Percentiles rank a stretch among this genome's conserved stretches.
phyloP scores from a whole-genome alignment of 2,329 filamentous ascomycete species.

The Tolypocladium pustulatum region DNA sequence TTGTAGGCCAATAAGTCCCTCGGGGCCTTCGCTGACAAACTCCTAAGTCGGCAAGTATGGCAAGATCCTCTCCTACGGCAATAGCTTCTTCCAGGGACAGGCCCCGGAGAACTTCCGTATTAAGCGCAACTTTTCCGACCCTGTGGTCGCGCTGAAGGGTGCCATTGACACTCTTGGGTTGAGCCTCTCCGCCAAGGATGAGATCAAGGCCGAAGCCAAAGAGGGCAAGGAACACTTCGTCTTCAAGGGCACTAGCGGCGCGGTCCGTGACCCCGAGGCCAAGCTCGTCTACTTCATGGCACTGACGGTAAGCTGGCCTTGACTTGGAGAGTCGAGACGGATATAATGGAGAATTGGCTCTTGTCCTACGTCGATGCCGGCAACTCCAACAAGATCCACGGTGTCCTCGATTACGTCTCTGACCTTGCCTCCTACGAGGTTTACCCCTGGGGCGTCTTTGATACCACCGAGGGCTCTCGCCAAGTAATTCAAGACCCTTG shows the following conservation, averaged over 20 bases:
- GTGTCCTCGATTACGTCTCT: slow-evolving; percentile 46
- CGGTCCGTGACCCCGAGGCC: slow-evolving; percentile 40
- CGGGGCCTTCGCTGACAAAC: neutral
- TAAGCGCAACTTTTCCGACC: slow-evolving; percentile 30
- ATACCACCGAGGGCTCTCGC: slow-evolving; percentile 37
- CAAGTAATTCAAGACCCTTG: slow-evolving; percentile 36
- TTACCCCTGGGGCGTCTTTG: slow-evolving; percentile 44
- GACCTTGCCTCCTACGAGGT: slow-evolving; percentile 43
- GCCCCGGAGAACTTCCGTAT: slow-evolving; percentile 23
- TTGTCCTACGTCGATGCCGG: slow-evolving; percentile 44
- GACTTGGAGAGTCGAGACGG: slow-evolving; percentile 46
- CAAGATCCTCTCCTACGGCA: slow-evolving; percentile 46
- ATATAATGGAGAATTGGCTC: slow-evolving; percentile 47
- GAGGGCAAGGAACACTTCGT: slow-evolving; percentile 18
- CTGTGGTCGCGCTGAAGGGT: slow-evolving; percentile 31
- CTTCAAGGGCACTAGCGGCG: slow-evolving; percentile 37
- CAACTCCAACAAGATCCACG: slow-evolving; percentile 34
- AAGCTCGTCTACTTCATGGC: slow-evolving; percentile 42
- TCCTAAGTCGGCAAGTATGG: slow-evolving; percentile 38
- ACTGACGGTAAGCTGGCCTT: slow-evolving; percentile 34
- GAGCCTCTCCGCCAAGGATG: slow-evolving; percentile 15
- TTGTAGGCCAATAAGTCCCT: neutral
- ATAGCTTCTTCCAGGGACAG: slow-evolving; percentile 32
- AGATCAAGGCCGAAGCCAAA: slow-evolving; percentile 13
- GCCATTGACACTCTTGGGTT: slow-evolving; percentile 23